Evolutionary conservation across 2,329 filamentous ascomycete species (phyloP).

Genomic region (Simplicillium sp.): DNA sequence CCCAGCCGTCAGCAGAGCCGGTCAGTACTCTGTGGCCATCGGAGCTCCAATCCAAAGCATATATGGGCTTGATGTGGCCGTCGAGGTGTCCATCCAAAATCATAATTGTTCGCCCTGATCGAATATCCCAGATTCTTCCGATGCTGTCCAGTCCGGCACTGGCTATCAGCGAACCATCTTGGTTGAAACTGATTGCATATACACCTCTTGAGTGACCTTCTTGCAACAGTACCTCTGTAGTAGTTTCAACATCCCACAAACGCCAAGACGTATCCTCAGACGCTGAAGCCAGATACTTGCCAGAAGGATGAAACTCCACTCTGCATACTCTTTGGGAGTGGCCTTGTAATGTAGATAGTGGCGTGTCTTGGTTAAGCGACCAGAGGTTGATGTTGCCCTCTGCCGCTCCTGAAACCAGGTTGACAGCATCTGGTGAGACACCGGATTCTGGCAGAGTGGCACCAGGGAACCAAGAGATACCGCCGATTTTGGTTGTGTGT

Average conservation of each 20-base stretch:
- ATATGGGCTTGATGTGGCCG: conserved; percentile 79
- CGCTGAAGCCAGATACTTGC: conserved; percentile 80
- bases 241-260: conserved; percentile 86
- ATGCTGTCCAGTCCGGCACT: conserved; percentile 93
- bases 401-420: conserved; percentile 82
- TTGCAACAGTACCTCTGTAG: conserved; percentile 75
- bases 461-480: conserved; percentile 81
- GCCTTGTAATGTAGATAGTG: conserved; percentile 70
- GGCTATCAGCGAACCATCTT: conserved; percentile 80
- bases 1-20: conserved; percentile 86
- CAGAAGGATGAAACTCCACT: conserved; percentile 90
- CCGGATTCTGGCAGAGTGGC: conserved; percentile 63
- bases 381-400: conserved; percentile 84
- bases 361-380: conserved; percentile 80
- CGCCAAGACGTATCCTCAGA: conserved; percentile 97
- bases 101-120: conserved; percentile 90
- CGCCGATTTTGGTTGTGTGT: conserved; percentile 83
- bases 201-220: conserved; percentile 94
- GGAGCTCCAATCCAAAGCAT: conserved; percentile 82
- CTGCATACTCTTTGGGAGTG: conserved; percentile 83
- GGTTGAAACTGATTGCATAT: conserved; percentile 82
- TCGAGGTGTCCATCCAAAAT: conserved; percentile 82
- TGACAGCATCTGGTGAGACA: conserved; percentile 65
- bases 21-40: conserved; percentile 92
- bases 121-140: conserved; percentile 88